These are phyloP conservation scores for Pelagophyceae sp. DNA, from an alignment of 352 stramenopile species.

Conservation along the genomic window DNA sequence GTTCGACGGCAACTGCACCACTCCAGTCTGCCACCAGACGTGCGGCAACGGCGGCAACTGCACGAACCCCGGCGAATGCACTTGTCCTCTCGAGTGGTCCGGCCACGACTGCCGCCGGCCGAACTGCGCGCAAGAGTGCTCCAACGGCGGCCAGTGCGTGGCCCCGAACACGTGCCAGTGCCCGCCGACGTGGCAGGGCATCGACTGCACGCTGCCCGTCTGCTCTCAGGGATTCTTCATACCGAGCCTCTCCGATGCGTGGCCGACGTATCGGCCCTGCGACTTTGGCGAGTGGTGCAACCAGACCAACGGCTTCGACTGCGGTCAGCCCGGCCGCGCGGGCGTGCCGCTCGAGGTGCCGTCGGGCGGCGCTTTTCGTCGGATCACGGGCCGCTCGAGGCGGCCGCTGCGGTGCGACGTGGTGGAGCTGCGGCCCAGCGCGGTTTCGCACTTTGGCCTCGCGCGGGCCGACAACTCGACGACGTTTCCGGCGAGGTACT, in stretches of 20 bases:
- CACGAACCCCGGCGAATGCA: conserved; percentile 75
- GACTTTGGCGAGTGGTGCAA: conserved; percentile 75
- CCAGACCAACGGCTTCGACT: conserved; percentile 83
- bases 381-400: conserved; percentile 36
- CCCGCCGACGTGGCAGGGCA: conserved; percentile 73
- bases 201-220: conserved; percentile 78
- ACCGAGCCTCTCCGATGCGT: conserved; percentile 23
- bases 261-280: conserved; percentile 77
- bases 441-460: conserved; percentile 75
- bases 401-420: conserved; percentile 50
- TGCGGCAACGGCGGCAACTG: conserved; percentile 92
- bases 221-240: conserved; percentile 83
- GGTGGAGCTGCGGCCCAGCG: conserved; percentile 67
- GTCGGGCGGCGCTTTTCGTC: conserved; percentile 25
- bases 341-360: conserved; percentile 27
- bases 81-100: conserved; percentile 71
- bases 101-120: conserved; percentile 79
- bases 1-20: conserved; percentile 92
- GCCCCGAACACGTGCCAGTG: conserved; percentile 87
- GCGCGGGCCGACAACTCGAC: conserved; percentile 53
- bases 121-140: conserved; percentile 71
- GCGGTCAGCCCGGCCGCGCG: conserved; percentile 44
- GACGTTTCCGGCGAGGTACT: conserved; percentile 68
- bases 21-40: conserved; percentile 84
- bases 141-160: conserved; percentile 76